phyloP scores from a whole-genome alignment of 202 grass and related monocot genomes.

The Carex sylvatica region DNA sequence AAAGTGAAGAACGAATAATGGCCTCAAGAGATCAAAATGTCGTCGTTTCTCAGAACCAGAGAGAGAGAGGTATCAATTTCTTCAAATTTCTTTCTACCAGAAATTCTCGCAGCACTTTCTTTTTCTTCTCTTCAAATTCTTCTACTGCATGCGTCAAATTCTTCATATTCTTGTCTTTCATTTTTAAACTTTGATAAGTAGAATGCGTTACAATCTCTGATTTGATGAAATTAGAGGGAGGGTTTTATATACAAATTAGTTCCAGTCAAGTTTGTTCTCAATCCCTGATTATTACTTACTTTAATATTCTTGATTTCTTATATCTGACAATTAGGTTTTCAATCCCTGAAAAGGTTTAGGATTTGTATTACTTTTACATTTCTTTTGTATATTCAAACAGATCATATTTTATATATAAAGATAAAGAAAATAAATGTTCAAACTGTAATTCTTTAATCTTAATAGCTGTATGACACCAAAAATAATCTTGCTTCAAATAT shows the following conservation, averaged over 20 bases:
- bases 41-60: slow-evolving; percentile 16
- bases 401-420: neutral
- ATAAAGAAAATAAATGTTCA: neutral
- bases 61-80: slow-evolving; percentile 4
- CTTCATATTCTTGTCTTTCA: neutral
- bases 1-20: slow-evolving; percentile 12
- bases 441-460: neutral
- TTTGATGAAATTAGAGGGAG: neutral
- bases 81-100: neutral
- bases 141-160: too few relatives aligned
- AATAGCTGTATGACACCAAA: neutral
- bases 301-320: slow-evolving; percentile 12
- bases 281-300: neutral
- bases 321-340: neutral
- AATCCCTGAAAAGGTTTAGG: neutral
- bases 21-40: slow-evolving; percentile 14
- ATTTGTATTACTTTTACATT: neutral
- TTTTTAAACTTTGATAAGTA: neutral
- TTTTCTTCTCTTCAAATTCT: neutral
- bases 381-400: neutral
- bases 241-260: neutral
- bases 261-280: neutral
- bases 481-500: neutral
- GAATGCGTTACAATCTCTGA: neutral
- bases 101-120: too few relatives aligned